A percentile compares a stretch with the other conserved stretches of the same genome.
Evolutionary conservation across 306 rosid genomes (phyloP).

Genomic region (Mucuna pruriens): DNA sequence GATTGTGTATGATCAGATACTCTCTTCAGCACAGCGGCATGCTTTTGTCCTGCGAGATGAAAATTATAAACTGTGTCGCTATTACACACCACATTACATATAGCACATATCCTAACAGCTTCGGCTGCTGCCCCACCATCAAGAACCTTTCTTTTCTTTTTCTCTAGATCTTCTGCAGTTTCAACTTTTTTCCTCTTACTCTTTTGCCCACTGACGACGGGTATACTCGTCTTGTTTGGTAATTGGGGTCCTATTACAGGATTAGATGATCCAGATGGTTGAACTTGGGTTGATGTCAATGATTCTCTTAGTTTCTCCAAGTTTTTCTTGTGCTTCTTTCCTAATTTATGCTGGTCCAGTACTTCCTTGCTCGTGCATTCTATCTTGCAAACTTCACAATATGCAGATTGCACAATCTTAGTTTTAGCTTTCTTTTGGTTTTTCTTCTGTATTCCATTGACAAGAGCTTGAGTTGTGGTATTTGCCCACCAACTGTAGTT

Average conservation of each 20-base stretch:
- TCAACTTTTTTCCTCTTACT: conserved; percentile 43
- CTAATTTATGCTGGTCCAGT: conserved; percentile 57
- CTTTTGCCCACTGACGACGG: conserved; percentile 24
- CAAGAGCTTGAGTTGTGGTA: conserved; percentile 34
- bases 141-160: conserved; percentile 52
- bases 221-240: conserved; percentile 11
- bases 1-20: conserved; percentile 21
- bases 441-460: conserved; percentile 33
- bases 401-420: conserved; percentile 48
- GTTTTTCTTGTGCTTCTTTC: conserved; percentile 61
- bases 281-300: conserved; percentile 26
- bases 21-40: conserved; percentile 47
- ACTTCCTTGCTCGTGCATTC: conserved; percentile 56
- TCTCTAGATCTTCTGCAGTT: conserved; percentile 47
- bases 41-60: conserved; percentile 58
- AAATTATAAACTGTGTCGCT: conserved; percentile 47
- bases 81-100: conserved; percentile 60
- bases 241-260: conserved; percentile 46
- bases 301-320: conserved; percentile 49
- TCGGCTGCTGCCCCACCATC: conserved; percentile 55
- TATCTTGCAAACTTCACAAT: conserved; percentile 60
- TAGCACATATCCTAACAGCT: conserved; percentile 43
- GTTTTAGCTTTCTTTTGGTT: conserved; percentile 42
- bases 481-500: conserved; percentile 32
- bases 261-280: conserved; percentile 24